A percentile compares a stretch with the other conserved stretches of the same genome.
phyloP scores from a whole-genome alignment of 2,329 filamentous ascomycete genomes.

The Colletotrichum simmondsii region DNA sequence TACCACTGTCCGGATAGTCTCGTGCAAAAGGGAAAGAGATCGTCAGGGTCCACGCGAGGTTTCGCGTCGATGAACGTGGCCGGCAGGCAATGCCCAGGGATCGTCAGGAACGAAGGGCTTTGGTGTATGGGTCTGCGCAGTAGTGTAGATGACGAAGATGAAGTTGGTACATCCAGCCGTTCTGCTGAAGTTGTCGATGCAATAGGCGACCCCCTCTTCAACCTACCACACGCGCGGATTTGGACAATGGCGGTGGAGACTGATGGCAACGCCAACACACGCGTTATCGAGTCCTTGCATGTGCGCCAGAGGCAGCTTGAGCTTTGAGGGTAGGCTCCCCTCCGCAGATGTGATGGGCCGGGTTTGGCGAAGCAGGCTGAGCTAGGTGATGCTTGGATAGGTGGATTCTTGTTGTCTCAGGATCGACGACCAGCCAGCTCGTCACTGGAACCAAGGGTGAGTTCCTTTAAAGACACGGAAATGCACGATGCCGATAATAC shows the following conservation, averaged over 20 bases:
- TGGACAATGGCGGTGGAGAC: neutral
- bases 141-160: neutral
- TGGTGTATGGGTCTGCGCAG: neutral
- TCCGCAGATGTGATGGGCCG: neutral
- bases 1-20: neutral
- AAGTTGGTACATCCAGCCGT: neutral
- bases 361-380: neutral
- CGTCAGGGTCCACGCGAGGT: constrained; percentile 1
- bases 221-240: neutral
- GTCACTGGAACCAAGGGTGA: neutral
- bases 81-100: neutral
- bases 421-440: neutral
- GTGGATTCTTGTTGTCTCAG: neutral
- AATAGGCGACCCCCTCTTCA: neutral
- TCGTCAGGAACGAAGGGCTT: constrained; percentile 3
- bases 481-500: neutral
- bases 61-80: neutral
- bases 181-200: neutral
- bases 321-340: neutral
- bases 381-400: too few species aligned
- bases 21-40: neutral
- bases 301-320: neutral
- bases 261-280: neutral
- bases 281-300: constrained; percentile 12
- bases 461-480: too few species aligned